Conservation (phyloP, 2,329 filamentous ascomycete genomes). For the Trichoderma arundinaceum region DNA sequence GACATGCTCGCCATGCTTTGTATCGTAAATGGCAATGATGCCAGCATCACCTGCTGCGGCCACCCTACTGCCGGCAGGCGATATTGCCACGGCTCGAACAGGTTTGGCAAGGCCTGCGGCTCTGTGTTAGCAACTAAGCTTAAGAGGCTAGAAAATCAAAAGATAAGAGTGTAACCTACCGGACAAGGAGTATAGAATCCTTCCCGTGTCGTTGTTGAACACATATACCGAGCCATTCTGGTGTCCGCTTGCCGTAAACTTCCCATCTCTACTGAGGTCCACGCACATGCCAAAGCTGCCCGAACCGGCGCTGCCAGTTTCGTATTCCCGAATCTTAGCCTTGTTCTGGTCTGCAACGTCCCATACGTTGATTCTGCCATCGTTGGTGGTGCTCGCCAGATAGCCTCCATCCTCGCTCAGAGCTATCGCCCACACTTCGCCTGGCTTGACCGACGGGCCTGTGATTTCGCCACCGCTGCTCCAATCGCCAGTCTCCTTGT, state of each 20-base stretch:
- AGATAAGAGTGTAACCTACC: slow-evolving; percentile 55
- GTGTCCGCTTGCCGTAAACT: slow-evolving; percentile 88
- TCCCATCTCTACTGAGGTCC: slow-evolving; percentile 79
- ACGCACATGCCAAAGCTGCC: slow-evolving; percentile 91
- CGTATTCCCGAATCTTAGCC: slow-evolving; percentile 78
- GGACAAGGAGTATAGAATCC: slow-evolving; percentile 83
- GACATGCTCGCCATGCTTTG: slow-evolving; percentile 89
- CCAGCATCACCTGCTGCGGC: slow-evolving; percentile 89
- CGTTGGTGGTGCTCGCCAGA: slow-evolving; percentile 84
- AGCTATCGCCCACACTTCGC: slow-evolving; percentile 85
- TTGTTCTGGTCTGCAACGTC: slow-evolving; percentile 63
- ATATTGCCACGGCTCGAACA: slow-evolving; percentile 85
- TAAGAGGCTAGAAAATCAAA: not conserved
- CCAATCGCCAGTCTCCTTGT: slow-evolving; percentile 63
- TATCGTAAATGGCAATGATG: slow-evolving; percentile 90
- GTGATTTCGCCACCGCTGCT: slow-evolving; percentile 49
- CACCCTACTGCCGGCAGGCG: slow-evolving; percentile 80
- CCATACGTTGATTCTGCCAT: slow-evolving; percentile 90
- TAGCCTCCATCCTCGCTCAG: slow-evolving; percentile 83
- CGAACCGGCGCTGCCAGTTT: slow-evolving; percentile 72
- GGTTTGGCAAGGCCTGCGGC: slow-evolving; percentile 78
- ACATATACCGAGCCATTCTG: slow-evolving; percentile 91
- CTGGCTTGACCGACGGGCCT: slow-evolving; percentile 58
- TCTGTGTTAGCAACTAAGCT: slow-evolving; percentile 29
- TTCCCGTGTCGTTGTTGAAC: slow-evolving; percentile 89